Base-by-base conservation (phyloP, 2,329 filamentous ascomycete genomes). In the Daldinia eschscholtzii region DNA sequence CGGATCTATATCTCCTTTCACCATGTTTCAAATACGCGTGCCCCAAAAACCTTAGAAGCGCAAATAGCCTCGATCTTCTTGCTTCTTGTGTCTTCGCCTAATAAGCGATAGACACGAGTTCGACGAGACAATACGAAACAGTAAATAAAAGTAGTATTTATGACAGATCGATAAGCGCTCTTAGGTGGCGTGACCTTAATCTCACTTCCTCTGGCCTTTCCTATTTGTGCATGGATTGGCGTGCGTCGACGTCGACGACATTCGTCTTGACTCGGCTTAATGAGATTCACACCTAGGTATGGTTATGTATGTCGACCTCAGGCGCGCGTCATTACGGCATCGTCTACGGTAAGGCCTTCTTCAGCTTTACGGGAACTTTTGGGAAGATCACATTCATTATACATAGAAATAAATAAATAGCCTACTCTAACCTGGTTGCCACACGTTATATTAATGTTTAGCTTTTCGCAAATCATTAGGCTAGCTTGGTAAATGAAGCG, bases 1-100 rank as follows among this genome's bases (percentile, higher is more conserved):
- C 67, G 70, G 70, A 68, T 72, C 64, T 60, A 67, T 57, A 65
- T 64, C 44, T 63, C 64, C 41, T 61, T 42, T 53, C 55, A 44
- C 23, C 30, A 57, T 28, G 33, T 55, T 65, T 57, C 53, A 57
- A 30, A 57, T 42, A 41, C 53, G 33, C 53, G 20, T 65, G 58
- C 58, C 52, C 39, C 35, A 13, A 39, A 37, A 61, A 48, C 44
- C 37, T 28, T 13, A 56, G n/a, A 41, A 56, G 35, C 41, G 35
- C 26, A 39, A 15, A 58, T 23, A 44, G 52, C 55, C 33, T 53
- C 41, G 28, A 18, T 23, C 44, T 33, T 44, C 23, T 46, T 65
- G 64, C 67, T 70, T 70, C 50, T 70, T 70, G 44, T 61, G 42
- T 48, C 62, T 50, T 48, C 33, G 13, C 7, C 39, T 56, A 63